Percentiles rank a stretch among this genome's conserved stretches.
Evolutionary conservation across 768 basidiomycete genomes (phyloP).

Genomic region (Amanita thiersii): DNA sequence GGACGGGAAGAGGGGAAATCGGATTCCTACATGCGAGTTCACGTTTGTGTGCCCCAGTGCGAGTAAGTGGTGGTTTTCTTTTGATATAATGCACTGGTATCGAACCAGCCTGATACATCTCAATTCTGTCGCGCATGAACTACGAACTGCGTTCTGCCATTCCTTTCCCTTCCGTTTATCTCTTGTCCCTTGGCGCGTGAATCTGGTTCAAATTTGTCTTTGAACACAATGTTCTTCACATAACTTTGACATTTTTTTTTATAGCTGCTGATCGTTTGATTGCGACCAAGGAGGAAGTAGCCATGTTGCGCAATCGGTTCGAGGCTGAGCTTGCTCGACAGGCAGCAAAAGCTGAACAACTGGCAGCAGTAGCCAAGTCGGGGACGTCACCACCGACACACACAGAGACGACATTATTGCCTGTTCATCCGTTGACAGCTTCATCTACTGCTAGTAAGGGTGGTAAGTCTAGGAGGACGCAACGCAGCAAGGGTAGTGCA

Average conservation of each 20-base stretch:
- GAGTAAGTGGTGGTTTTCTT: conserved; percentile 51
- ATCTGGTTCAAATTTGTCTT: conserved; percentile 9
- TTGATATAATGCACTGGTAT: conserved; percentile 15
- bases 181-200: conserved; percentile 11
- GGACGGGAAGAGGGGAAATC: neutral
- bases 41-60: conserved; percentile 53
- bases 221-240: conserved; percentile 10
- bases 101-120: conserved; percentile 9
- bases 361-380: conserved; percentile 29
- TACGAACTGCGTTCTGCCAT: no score
- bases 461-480: neutral
- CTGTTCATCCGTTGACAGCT: neutral
- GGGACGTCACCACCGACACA: neutral
- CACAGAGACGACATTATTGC: neutral
- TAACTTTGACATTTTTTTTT: neutral
- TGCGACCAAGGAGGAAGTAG: conserved; percentile 62
- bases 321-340: conserved; percentile 69
- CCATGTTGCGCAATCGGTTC: conserved; percentile 56
- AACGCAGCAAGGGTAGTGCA: neutral
- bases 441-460: neutral
- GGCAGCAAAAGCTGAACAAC: conserved; percentile 51
- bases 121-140: conserved; percentile 4
- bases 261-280: conserved; percentile 67
- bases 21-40: conserved; percentile 47
- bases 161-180: conserved; percentile 10